Conservation (phyloP, 495 filamentous ascomycete species). For the Letharia columbiana region DNA sequence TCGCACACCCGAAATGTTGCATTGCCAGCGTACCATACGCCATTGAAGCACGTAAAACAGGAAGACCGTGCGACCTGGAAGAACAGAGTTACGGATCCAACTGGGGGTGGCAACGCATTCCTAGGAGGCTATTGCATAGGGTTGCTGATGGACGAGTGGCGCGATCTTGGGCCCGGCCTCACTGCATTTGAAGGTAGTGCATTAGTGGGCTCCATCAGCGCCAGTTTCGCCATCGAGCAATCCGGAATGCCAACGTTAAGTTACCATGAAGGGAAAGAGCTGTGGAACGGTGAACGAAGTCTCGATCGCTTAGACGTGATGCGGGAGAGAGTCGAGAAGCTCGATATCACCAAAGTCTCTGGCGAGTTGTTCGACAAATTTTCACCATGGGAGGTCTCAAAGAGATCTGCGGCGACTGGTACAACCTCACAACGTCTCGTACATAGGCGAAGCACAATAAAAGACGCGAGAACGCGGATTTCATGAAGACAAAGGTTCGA, state of each 20-base stretch:
- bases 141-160: conserved; percentile 4
- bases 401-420: neutral
- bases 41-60: neutral
- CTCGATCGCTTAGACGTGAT: neutral
- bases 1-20: conserved; percentile 30
- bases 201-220: conserved; percentile 71
- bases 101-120: conserved; percentile 92
- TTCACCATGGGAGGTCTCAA: neutral
- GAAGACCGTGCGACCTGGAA: neutral
- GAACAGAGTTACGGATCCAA: conserved; percentile 71
- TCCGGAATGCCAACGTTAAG: conserved; percentile 66
- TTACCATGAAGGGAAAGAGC: conserved; percentile 48
- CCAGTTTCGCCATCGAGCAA: conserved; percentile 92
- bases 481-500: neutral
- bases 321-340: conserved; percentile 2
- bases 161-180: neutral
- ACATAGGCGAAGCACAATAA: neutral
- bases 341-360: neutral
- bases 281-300: conserved; percentile 59
- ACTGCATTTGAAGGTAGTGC: conserved; percentile 36
- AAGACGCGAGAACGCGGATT: neutral
- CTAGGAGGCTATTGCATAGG: conserved; percentile 51
- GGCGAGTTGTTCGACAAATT: neutral
- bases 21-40: conserved; percentile 22
- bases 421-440: neutral